A percentile compares a stretch with the other conserved stretches of the same genome.
Evolutionary conservation across 768 basidiomycete species (phyloP).

Genomic region (Leccinum obscurum): DNA sequence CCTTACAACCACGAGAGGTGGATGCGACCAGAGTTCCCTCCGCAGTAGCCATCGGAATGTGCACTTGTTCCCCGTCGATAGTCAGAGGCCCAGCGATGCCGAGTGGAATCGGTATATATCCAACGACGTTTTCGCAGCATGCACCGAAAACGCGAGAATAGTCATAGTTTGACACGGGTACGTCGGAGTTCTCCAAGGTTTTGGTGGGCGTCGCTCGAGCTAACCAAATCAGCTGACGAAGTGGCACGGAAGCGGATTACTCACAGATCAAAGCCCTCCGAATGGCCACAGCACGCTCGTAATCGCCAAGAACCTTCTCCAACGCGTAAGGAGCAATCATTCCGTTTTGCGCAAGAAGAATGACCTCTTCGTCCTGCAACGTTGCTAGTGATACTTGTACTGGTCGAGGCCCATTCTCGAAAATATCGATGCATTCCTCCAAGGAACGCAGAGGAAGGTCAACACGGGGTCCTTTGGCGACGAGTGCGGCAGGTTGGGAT

Average conservation of each 20-base stretch:
- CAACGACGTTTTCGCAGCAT: constrained; percentile 98
- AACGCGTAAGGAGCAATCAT: constrained; percentile 95
- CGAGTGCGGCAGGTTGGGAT: constrained; percentile 20
- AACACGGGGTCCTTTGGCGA: constrained; percentile 14
- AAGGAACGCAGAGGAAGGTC: constrained; percentile 26
- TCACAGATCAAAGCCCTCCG: constrained; percentile 88
- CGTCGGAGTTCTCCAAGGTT: constrained; percentile 76
- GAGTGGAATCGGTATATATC: constrained; percentile 88
- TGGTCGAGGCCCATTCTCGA: constrained; percentile 69
- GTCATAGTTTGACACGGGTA: constrained; percentile 86
- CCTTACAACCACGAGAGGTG: constrained; percentile 96
- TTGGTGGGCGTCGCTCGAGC: constrained; percentile 46
- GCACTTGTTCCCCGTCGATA: constrained; percentile 81
- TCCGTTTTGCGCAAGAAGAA: constrained; percentile 83
- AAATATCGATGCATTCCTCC: constrained; percentile 62
- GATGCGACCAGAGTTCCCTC: constrained; percentile 98
- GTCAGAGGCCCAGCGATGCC: constrained; percentile 95
- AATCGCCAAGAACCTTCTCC: constrained; percentile 88
- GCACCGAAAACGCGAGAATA: constrained; percentile 93
- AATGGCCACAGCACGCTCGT: constrained; percentile 84
- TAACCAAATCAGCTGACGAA: constrained; percentile 6
- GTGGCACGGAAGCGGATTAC: constrained; percentile 26
- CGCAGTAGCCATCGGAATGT: constrained; percentile 98
- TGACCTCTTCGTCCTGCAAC: constrained; percentile 90
- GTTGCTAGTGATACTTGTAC: constrained; percentile 54